A percentile compares a stretch with the other conserved stretches of the same genome.
Evolutionary conservation across 2,329 filamentous ascomycete species (phyloP).

Genomic region (Beauveria caledonica): DNA sequence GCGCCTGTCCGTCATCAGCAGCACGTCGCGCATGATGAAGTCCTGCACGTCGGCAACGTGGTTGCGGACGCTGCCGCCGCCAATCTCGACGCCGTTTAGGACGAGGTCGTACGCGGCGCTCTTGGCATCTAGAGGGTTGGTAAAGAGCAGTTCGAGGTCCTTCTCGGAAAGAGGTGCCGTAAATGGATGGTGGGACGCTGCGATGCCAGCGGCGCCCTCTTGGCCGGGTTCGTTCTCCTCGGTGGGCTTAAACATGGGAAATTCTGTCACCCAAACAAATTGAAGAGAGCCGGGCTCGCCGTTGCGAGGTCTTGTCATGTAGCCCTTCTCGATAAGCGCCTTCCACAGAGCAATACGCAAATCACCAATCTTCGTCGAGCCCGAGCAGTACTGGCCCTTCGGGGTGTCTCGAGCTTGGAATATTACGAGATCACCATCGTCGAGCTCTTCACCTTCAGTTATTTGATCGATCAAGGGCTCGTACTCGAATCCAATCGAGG

Average conservation of each 20-base stretch:
- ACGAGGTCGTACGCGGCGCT: slow-evolving; percentile 96
- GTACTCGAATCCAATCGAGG: slow-evolving; percentile 60
- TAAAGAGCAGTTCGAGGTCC: slow-evolving; percentile 68
- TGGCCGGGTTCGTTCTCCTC: slow-evolving; percentile 62
- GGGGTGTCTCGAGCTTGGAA: slow-evolving; percentile 66
- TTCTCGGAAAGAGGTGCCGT: slow-evolving; percentile 68
- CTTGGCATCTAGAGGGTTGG: slow-evolving; percentile 60
- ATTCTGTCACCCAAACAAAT: slow-evolving; percentile 82
- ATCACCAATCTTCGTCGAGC: slow-evolving; percentile 64
- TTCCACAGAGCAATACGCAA: slow-evolving; percentile 64
- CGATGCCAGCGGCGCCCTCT: slow-evolving; percentile 70
- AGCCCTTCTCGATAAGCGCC: slow-evolving; percentile 53
- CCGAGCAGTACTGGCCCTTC: slow-evolving; percentile 45
- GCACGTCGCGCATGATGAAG: slow-evolving; percentile 72
- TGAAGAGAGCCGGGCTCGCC: slow-evolving; percentile 39
- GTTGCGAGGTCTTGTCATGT: slow-evolving; percentile 38
- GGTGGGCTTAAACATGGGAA: slow-evolving; percentile 82
- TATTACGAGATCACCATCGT: slow-evolving; percentile 65
- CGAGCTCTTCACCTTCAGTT: slow-evolving; percentile 34
- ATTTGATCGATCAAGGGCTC: slow-evolving; percentile 44
- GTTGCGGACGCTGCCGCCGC: slow-evolving; percentile 87
- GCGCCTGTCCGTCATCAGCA: slow-evolving; percentile 65
- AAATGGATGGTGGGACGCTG: slow-evolving; percentile 91
- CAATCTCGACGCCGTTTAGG: slow-evolving; percentile 88
- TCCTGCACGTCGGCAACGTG: slow-evolving; percentile 78